Base-by-base conservation (phyloP, 768 basidiomycete genomes). In the Pholiota molesta region DNA sequence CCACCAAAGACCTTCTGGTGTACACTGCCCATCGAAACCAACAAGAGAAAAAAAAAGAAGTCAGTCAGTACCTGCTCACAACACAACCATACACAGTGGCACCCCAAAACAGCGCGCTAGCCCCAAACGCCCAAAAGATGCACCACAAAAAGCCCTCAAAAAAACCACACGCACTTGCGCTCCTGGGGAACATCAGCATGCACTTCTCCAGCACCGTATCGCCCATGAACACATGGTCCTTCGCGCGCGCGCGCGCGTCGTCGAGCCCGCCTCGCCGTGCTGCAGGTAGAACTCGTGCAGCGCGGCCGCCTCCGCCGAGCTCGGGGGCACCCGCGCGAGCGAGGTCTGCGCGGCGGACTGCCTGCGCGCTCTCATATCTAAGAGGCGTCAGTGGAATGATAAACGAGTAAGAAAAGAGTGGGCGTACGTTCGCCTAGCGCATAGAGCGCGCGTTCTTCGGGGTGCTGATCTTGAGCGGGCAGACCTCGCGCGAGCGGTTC, bases 1-100 rank as follows among this genome's bases (percentile, higher is more conserved):
- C 91, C 91, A 72, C 91, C 91, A 67, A 94, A 95, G 14, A 94
- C 79, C 71, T 94, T 94, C 60, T 89, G 87, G 70, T 94, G 92
- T 3, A 94, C 81, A 65, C 90, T 91, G 54, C 62, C 11, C 37
- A 53, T 54, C n/a, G 51, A 49, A 17, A 51, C 7, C 33, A n/a
- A 5, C 31, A 31, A 26, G 26, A 26, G 13, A 33, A n/a, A 60
- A 26, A 49, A 21, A 26, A 13, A 26, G 21, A 49, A 13, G 26
- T 2, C 1, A 47, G 45, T 47, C 21, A 42, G 40, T n/a, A 42
- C 14, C 40, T 5, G 17, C 16, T 42, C 40, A 11, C 17, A 42
- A 42, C n/a, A 5, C 5, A 35, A 35, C 6, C 4, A 10, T 9
- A 35, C 2, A 35, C 4, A 35, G n/a, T n/a, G n/a, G n/a, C 35